Base-by-base conservation (phyloP, 805 yeast genomes). In the Starmerella cellae region DNA sequence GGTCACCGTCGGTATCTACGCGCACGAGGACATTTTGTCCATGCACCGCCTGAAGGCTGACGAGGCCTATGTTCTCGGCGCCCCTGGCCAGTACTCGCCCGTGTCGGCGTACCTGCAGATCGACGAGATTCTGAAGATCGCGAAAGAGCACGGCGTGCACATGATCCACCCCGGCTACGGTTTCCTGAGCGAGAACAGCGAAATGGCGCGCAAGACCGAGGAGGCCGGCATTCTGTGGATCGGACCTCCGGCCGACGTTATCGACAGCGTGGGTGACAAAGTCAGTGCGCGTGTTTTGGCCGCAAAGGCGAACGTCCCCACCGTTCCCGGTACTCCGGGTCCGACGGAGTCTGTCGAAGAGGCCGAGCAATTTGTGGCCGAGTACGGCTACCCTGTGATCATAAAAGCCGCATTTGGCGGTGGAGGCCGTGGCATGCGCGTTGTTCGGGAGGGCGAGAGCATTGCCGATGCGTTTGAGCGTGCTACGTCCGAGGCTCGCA, bases 371-470 rank as follows among this genome's bases (percentile, higher is more conserved):
- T 88, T 88, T 59, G 96, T 87, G 29, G 73, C 66, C 35, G 59
- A 84, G 65, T 73, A 88, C 63, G 98, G 98, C 26, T 87, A 63
- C 66, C 98, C 98, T 8, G 97, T 91, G 38, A 88, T 88, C 65
- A 85, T 88, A 66, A 88, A 88, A 67, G 98, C 98, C 37, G 98
- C 98, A 30, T 91, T 82, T 59, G 98, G 98, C 62, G 98, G 98
- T 67, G 98, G 98, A 71, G 98, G 98, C 60, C 78, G 97, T 67
- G 98, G 98, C 74, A 91, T 88, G 97, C 79, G 98, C 68, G 98
- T 88, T 39, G 98, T 88, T 35, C 73, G 93, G 58, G 95, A 88
- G 64, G 96, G 95, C 56, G 98, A 91, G 55, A 83, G 79, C 62
- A 75, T 88, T 46, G 79, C 61, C 36, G 96, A 88, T 61, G 96